These are phyloP conservation scores for Jaltomata sinuosa DNA, from an alignment of 257 asterid species.

Conservation along the genomic window DNA sequence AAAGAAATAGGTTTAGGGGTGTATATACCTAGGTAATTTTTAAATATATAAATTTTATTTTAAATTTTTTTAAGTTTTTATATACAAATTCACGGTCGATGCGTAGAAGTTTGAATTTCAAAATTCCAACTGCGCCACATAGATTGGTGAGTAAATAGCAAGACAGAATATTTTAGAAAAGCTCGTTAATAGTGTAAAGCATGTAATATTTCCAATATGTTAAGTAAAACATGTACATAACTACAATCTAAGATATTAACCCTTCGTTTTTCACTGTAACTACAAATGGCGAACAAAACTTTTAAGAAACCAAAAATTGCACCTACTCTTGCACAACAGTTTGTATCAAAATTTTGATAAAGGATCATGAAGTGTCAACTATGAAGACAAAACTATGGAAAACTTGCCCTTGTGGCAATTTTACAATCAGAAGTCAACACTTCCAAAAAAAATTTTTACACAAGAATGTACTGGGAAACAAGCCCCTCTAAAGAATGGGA, in stretches of 20 bases:
- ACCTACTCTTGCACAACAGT: too few species aligned
- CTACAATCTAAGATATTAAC: not conserved
- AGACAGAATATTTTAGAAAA: not conserved
- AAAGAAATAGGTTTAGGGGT: too few species aligned
- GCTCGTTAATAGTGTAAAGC: not conserved
- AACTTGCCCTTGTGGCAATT: not conserved
- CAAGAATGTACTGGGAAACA: not conserved
- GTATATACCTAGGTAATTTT: too few species aligned
- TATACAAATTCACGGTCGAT: too few species aligned
- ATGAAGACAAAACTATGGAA: not conserved
- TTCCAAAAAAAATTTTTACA: not conserved
- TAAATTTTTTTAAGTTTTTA: too few species aligned
- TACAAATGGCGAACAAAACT: not conserved
- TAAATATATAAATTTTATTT: too few species aligned
- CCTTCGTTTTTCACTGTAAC: not conserved
- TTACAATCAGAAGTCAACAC: not conserved
- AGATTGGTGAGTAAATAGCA: too few species aligned
- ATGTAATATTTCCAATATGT: not conserved
- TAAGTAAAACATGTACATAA: not conserved
- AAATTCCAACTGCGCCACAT: too few species aligned
- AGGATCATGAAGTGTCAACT: too few species aligned
- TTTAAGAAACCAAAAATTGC: not conserved
- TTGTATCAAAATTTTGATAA: too few species aligned
- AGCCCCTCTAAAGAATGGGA: not conserved
- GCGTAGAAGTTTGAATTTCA: too few species aligned